Percentiles rank a stretch among this genome's conserved stretches.
Conservation (phyloP, 169 alveolate species). For the Plasmodium cynomolgi region DNA sequence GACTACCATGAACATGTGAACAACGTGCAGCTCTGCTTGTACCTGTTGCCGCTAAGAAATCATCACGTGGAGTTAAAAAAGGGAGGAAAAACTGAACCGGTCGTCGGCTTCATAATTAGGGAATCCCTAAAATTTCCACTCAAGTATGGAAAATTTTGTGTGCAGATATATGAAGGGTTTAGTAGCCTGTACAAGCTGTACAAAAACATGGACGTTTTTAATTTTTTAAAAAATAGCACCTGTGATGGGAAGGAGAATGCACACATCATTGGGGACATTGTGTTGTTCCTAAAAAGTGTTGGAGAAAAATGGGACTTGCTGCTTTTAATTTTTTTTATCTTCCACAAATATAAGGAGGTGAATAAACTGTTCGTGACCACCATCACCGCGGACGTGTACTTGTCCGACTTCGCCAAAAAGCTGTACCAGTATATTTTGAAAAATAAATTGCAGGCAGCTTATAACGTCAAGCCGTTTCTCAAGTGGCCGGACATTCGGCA, state of each 20-base stretch:
- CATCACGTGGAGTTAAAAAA: slow-evolving; percentile 36
- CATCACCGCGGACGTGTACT: slow-evolving; percentile 17
- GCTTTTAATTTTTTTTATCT: slow-evolving; percentile 51
- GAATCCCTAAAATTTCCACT: slow-evolving; percentile 71
- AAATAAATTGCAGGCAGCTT: slow-evolving; percentile 25
- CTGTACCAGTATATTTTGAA: slow-evolving; percentile 59
- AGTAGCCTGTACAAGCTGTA: slow-evolving; percentile 32
- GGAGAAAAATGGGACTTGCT: slow-evolving; percentile 72
- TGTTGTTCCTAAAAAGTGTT: slow-evolving; percentile 46
- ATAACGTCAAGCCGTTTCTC: slow-evolving; percentile 64
- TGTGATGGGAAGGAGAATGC: slow-evolving; percentile 2
- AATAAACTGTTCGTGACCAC: slow-evolving; percentile 23
- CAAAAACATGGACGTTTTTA: slow-evolving; percentile 29
- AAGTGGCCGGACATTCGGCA: slow-evolving; percentile 74
- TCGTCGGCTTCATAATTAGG: slow-evolving; percentile 38
- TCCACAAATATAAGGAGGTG: slow-evolving; percentile 67
- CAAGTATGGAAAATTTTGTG: slow-evolving; percentile 69
- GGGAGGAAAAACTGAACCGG: slow-evolving; percentile 36
- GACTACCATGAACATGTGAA: slow-evolving; percentile 31
- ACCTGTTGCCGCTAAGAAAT: slow-evolving; percentile 58
- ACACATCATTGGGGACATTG: slow-evolving; percentile 47
- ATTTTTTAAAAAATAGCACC: slow-evolving; percentile 42
- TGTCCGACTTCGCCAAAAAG: slow-evolving; percentile 41
- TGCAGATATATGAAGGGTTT: slow-evolving; percentile 49
- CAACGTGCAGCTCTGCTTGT: slow-evolving; percentile 39